Evolutionary conservation across 73 alveolate genomes (phyloP).

Genomic region (Blepharisma japonicum): DNA sequence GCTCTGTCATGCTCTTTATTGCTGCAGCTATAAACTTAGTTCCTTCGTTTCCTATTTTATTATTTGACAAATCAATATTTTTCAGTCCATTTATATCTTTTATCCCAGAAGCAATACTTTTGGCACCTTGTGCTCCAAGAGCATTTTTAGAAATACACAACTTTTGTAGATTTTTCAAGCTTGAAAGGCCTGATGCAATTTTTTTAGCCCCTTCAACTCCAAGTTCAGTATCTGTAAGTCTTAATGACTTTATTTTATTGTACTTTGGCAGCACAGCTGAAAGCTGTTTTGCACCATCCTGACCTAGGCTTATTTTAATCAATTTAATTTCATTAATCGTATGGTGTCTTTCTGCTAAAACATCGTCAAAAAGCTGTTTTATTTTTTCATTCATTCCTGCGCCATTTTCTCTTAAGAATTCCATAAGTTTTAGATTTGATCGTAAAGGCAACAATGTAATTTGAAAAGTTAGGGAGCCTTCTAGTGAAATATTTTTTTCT

Average conservation of each 20-base stretch:
- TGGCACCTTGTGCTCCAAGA: background rate
- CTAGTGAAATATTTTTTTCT: slow-evolving; percentile 5
- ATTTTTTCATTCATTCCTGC: background rate
- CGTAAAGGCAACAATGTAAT: background rate
- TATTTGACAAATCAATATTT: background rate
- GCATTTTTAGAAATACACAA: slow-evolving; percentile 7
- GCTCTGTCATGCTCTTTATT: no score
- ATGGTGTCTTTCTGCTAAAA: background rate
- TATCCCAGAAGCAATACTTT: background rate
- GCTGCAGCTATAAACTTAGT: background rate
- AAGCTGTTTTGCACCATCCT: background rate
- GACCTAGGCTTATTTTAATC: background rate
- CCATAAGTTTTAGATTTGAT: background rate
- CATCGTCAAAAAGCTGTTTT: background rate
- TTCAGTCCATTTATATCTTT: background rate
- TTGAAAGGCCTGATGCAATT: background rate
- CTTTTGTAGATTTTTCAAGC: background rate
- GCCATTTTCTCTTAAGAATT: background rate
- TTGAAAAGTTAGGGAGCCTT: background rate
- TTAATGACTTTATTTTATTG: background rate
- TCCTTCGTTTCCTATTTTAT: slow-evolving; percentile 10
- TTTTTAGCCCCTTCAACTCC: slow-evolving; percentile 11
- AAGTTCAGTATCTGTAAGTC: background rate
- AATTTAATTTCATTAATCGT: background rate
- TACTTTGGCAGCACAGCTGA: background rate